Evolutionary conservation across 768 basidiomycete genomes (phyloP), one percentile per base, ranked within the genome.

Genomic region (Omphalotus guepiniiformis): DNA sequence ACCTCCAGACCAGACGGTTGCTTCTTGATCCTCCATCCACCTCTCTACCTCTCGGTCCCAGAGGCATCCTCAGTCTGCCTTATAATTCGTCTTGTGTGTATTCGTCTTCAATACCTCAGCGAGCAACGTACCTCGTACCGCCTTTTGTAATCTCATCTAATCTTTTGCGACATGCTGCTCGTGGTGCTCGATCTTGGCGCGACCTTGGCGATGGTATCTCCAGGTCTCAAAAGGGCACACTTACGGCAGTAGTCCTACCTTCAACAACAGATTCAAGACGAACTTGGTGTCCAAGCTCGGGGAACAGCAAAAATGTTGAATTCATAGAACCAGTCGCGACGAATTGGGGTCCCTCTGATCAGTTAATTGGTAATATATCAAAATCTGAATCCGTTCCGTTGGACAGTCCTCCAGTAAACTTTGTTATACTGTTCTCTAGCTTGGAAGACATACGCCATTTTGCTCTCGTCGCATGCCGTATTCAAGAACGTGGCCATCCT

Each of bases 71-170:
- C 7, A 59, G 49, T 15, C 49, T 56, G 2, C 44, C 59, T 9
- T 49, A 39, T 23, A 60, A 64, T 46, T 53, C 53, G 28, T 60
- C 66, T n/a, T 70, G 62, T 39, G 49, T 72, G 35, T 42, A 52
- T n/a, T 58, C 67, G 4, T 61, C 64, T 7, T 55, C 57, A 0
- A 49, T 51, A 6, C 57, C 65, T 18, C 68, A 67, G 25, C 59
- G 70, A 21, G 80, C 76, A 2, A 58, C 65, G 3, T 80, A 76
- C 59, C 65, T 88, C 2, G 56, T 78, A 2, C 86, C 86, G 13
- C 85, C 85, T 2, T 80, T 87, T 51, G 65, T 82, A 5, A 53
- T 77, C 25, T 75, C 75, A 8, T 50, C 62, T 1, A n/a, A 3
- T 43, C 58, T 21, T 45, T 71, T 13, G 49, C 65, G 9, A 57